Evolutionary conservation across 1,139 yeast genomes (phyloP).

Genomic region (Lodderomyces orthopsilosis): DNA sequence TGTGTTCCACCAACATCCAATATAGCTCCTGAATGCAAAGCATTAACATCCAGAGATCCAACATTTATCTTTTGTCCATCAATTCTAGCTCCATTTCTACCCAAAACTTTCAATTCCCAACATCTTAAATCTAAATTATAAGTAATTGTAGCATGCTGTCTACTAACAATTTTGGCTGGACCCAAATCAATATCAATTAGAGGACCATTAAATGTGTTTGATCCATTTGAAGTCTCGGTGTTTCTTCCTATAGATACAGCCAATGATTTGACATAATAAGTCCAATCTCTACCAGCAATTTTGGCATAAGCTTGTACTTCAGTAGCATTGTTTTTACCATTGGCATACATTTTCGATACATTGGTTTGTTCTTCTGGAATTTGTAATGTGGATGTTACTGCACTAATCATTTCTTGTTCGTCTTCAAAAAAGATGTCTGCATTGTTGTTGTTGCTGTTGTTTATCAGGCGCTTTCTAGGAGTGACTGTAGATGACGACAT

Average conservation of each 20-base stretch:
- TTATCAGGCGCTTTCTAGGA: conserved; percentile 31
- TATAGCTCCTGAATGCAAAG: conserved; percentile 79
- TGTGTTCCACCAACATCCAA: conserved; percentile 96
- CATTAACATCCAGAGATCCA: conserved; percentile 48
- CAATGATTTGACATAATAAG: conserved; percentile 84
- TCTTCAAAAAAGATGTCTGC: conserved; percentile 38
- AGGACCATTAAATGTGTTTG: conserved; percentile 14
- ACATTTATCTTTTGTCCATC: conserved; percentile 63
- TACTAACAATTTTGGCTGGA: conserved; percentile 92
- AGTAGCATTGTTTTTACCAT: conserved; percentile 71
- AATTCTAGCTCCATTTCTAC: conserved; percentile 91
- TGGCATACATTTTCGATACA: conserved; percentile 50
- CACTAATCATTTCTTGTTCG: conserved; percentile 51
- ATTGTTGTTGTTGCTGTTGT: conserved; percentile 9
- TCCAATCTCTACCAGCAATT: conserved; percentile 92
- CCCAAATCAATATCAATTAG: conserved; percentile 85
- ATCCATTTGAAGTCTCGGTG: conserved; percentile 46
- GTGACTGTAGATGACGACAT: conserved; percentile 17
- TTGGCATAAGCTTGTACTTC: conserved; percentile 97
- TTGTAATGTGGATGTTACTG: conserved; percentile 48
- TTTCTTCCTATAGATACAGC: conserved; percentile 81
- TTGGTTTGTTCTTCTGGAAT: conserved; percentile 51
- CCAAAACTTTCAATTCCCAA: conserved; percentile 83
- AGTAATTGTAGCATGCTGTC: conserved; percentile 82
- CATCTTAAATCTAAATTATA: conserved; percentile 71